Evolutionary conservation across 805 yeast genomes (phyloP).

Genomic region (Pichia thaimueangensis): DNA sequence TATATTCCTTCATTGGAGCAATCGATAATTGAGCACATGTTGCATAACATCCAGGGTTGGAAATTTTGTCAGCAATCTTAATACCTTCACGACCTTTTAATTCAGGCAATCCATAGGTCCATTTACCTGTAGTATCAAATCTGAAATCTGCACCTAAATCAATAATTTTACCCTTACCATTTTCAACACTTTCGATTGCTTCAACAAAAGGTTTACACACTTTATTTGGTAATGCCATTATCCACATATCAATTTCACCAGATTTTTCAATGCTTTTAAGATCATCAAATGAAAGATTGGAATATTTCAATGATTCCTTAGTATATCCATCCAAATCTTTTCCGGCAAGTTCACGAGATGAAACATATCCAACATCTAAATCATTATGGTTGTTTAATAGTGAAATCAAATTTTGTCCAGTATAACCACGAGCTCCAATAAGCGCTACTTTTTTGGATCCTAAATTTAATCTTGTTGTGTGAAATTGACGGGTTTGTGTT

Average conservation of each 20-base stretch:
- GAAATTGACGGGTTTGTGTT: conserved; percentile 24
- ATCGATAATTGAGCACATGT: conserved; percentile 94
- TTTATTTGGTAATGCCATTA: conserved; percentile 98
- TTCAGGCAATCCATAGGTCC: conserved; percentile 97
- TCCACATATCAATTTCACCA: conserved; percentile 90
- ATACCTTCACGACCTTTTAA: conserved; percentile 63
- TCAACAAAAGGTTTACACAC: conserved; percentile 86
- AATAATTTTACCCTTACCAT: conserved; percentile 70
- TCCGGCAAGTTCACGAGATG: conserved; percentile 92
- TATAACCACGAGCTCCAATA: conserved; percentile 97
- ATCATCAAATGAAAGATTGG: conserved; percentile 83
- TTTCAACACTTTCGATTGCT: conserved; percentile 59
- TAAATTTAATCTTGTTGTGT: conserved; percentile 17
- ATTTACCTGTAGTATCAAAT: conserved; percentile 79
- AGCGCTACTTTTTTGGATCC: conserved; percentile 59
- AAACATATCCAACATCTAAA: conserved; percentile 85
- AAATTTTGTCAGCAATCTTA: conserved; percentile 68
- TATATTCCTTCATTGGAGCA: conserved; percentile 69
- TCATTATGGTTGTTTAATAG: conserved; percentile 84
- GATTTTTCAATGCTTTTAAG: conserved; percentile 69
- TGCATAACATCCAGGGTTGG: conserved; percentile 99
- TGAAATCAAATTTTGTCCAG: conserved; percentile 88
- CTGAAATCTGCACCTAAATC: conserved; percentile 96
- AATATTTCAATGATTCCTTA: conserved; percentile 72
- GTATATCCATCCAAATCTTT: conserved; percentile 81